These are phyloP conservation scores for Vigna nakashimae DNA, from an alignment of 306 rosid genomes.

Conservation along the genomic window DNA sequence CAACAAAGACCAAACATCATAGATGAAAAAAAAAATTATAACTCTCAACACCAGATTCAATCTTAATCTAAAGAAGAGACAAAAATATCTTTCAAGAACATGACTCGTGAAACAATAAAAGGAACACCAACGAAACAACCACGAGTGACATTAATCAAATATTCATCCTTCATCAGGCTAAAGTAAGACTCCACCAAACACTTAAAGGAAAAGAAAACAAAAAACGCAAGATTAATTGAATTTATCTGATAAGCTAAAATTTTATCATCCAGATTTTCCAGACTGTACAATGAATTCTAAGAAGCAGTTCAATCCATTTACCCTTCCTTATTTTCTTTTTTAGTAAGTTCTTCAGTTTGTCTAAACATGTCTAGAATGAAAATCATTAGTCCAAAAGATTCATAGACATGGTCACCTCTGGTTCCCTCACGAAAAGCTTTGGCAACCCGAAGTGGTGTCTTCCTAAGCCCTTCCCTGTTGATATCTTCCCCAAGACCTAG, in stretches of 20 bases:
- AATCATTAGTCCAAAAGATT: conserved; percentile 19
- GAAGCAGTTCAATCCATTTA: neutral
- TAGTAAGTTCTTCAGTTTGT: neutral
- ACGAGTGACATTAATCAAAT: conserved; percentile 3
- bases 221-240: neutral
- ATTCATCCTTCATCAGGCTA: neutral
- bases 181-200: neutral
- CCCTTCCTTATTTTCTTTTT: neutral
- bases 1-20: neutral
- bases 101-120: neutral
- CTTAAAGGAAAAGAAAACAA: neutral
- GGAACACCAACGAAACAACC: conserved; percentile 13
- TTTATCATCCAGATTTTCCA: neutral
- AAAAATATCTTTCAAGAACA: conserved; percentile 1
- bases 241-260: neutral
- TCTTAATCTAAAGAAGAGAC: neutral
- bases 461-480: conserved; percentile 80
- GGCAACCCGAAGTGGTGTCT: conserved; percentile 94
- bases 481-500: conserved; percentile 83
- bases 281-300: neutral
- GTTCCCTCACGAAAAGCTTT: conserved; percentile 91
- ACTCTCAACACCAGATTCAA: neutral
- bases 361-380: neutral
- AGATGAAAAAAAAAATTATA: neutral
- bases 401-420: conserved; percentile 59